phyloP scores from a whole-genome alignment of 2,329 filamentous ascomycete species.

The Claviceps africana region DNA sequence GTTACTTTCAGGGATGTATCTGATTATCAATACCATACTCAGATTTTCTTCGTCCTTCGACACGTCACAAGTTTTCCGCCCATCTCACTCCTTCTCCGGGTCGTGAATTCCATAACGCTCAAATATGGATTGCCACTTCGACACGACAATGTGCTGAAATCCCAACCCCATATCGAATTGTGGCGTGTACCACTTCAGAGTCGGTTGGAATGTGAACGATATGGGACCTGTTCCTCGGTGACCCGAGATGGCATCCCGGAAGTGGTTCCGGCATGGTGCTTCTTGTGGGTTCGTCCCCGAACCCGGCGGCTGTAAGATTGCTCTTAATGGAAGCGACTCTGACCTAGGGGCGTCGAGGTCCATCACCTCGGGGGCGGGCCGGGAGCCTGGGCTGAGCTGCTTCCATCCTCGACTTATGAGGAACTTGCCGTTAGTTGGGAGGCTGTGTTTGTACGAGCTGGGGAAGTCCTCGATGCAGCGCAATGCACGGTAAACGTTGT shows the following conservation, averaged over 20 bases:
- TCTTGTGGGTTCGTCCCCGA: constrained; percentile 9
- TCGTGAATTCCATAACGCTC: constrained; percentile 14
- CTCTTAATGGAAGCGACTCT: constrained; percentile 11
- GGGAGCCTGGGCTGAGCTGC: constrained; percentile 11
- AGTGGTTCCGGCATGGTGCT: constrained; percentile 22
- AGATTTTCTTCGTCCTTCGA: neutral
- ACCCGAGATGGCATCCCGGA: constrained; percentile 14
- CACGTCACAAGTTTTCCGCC: neutral
- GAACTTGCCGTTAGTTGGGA: constrained; percentile 20
- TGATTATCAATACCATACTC: neutral
- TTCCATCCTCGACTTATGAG: constrained; percentile 26
- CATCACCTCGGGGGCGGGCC: neutral
- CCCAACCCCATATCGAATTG: constrained; percentile 32
- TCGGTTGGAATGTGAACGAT: constrained; percentile 30
- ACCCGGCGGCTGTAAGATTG: constrained; percentile 34
- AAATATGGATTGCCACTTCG: constrained; percentile 29
- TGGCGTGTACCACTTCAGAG: constrained; percentile 36
- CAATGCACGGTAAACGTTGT: constrained; percentile 32
- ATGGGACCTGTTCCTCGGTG: neutral
- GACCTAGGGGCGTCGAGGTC: neutral
- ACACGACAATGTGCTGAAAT: constrained; percentile 34
- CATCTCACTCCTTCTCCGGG: constrained; percentile 7
- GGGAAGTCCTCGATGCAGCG: constrained; percentile 21
- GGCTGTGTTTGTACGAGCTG: constrained; percentile 15
- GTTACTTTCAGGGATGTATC: neutral